These are phyloP conservation scores for Endogone sp. DNA, from an alignment of 192 early-diverging fungal species.

Conservation along the genomic window DNA sequence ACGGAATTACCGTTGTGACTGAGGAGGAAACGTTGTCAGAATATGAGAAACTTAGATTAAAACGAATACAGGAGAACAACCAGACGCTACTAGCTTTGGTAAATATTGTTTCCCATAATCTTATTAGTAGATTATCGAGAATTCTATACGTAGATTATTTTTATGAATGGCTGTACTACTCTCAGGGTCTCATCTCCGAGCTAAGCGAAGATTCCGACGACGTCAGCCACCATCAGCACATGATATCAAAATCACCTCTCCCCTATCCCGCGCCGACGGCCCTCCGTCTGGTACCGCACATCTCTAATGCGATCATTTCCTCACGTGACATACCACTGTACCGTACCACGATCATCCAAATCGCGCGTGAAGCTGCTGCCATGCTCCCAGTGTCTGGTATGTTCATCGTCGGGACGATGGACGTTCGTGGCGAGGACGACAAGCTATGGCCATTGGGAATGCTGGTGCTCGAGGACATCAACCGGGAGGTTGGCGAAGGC, in stretches of 20 bases:
- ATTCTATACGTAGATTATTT: background rate
- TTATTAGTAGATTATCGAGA: background rate
- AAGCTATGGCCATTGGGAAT: conserved; percentile 73
- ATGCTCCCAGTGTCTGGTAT: conserved; percentile 59
- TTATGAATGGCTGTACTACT: conserved; percentile 1
- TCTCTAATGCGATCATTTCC: conserved; percentile 41
- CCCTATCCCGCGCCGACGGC: conserved; percentile 43
- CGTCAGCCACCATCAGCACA: conserved; percentile 59
- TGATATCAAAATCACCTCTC: conserved; percentile 43
- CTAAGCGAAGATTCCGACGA: conserved; percentile 77
- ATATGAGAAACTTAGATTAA: conserved; percentile 52
- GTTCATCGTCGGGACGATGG: conserved; percentile 67
- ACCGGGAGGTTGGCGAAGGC: conserved; percentile 45
- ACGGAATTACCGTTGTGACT: background rate
- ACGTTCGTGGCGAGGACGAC: conserved; percentile 53
- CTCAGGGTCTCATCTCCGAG: conserved; percentile 72
- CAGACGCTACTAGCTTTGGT: conserved; percentile 53
- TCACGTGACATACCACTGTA: conserved; percentile 51
- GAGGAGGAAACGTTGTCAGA: conserved; percentile 43
- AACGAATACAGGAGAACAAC: conserved; percentile 60
- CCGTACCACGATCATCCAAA: conserved; percentile 56
- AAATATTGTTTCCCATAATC: background rate
- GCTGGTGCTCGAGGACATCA: conserved; percentile 72
- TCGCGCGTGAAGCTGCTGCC: conserved; percentile 50
- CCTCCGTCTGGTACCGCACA: conserved; percentile 61